Conservation (phyloP, 805 yeast species). For the Myxozyma kluyveri region DNA sequence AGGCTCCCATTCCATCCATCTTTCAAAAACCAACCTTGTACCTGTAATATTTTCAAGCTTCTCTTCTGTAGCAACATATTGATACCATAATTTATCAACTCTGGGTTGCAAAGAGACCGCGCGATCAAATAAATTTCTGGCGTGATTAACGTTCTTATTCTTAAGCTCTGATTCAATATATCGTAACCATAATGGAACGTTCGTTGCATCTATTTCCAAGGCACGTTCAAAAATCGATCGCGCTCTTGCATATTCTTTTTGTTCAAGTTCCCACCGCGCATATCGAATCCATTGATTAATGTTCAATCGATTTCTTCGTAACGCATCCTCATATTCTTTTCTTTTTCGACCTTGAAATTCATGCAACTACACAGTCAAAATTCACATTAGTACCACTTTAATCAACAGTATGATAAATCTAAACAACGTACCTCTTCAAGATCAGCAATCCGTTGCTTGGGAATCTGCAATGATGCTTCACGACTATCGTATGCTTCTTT, state of each 20-base stretch:
- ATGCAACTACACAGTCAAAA: constrained; percentile 41
- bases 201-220: constrained; percentile 66
- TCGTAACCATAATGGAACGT: constrained; percentile 81
- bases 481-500: constrained; percentile 58
- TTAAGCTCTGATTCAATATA: constrained; percentile 78
- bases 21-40: constrained; percentile 63
- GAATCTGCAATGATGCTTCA: constrained; percentile 43
- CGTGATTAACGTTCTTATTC: constrained; percentile 75
- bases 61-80: constrained; percentile 80
- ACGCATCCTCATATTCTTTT: constrained; percentile 79
- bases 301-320: constrained; percentile 78
- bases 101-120: constrained; percentile 73
- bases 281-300: constrained; percentile 88
- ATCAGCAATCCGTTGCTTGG: constrained; percentile 57
- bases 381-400: background rate
- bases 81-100: constrained; percentile 82
- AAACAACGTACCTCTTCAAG: constrained; percentile 54
- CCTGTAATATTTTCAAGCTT: constrained; percentile 60
- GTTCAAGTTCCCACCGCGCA: constrained; percentile 82
- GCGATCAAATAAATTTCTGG: constrained; percentile 77
- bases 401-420: background rate
- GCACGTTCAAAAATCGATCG: constrained; percentile 88
- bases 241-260: constrained; percentile 73
- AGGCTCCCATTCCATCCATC: constrained; percentile 84
- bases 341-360: constrained; percentile 76